phyloP scores from a whole-genome alignment of 495 filamentous ascomycete species.

The Letharia lupina region DNA sequence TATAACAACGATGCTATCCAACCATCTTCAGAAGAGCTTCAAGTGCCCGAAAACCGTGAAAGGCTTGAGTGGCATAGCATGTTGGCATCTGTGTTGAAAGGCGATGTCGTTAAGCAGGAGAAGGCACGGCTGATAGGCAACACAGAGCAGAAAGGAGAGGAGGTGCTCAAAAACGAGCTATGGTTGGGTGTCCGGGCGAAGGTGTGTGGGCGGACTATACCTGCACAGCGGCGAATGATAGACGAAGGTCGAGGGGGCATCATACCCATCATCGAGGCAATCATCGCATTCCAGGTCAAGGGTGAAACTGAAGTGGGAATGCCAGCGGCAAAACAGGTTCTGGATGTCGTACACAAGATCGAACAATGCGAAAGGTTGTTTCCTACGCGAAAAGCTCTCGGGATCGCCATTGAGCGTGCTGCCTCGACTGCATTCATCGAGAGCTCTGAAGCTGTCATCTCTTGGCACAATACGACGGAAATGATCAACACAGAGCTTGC shows the following conservation, averaged over 20 bases:
- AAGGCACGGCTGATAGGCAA: slow-evolving; percentile 88
- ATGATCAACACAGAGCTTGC: slow-evolving; percentile 91
- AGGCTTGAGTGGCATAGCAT: slow-evolving; percentile 96
- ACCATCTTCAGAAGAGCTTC: slow-evolving; percentile 79
- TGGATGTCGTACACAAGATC: slow-evolving; percentile 79
- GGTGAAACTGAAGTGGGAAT: slow-evolving; percentile 89
- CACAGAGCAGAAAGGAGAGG: slow-evolving; percentile 63
- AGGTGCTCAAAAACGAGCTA: slow-evolving; percentile 68
- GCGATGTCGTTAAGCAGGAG: slow-evolving; percentile 95
- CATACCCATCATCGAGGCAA: slow-evolving; percentile 67
- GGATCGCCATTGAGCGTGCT: slow-evolving; percentile 58
- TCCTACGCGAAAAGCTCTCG: slow-evolving; percentile 67
- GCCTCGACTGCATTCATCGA: slow-evolving; percentile 66
- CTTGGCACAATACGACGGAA: slow-evolving; percentile 97
- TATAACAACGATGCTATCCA: slow-evolving; percentile 79
- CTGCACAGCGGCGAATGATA: slow-evolving; percentile 72
- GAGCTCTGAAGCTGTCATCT: slow-evolving; percentile 76
- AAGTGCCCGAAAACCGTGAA: slow-evolving; percentile 81
- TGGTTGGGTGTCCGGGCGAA: slow-evolving; percentile 84
- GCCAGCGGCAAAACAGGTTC: slow-evolving; percentile 73
- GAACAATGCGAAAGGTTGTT: slow-evolving; percentile 79
- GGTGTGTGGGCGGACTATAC: slow-evolving; percentile 70
- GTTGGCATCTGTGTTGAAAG: slow-evolving; percentile 89
- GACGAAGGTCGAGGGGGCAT: slow-evolving; percentile 67
- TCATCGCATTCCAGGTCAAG: slow-evolving; percentile 87